A percentile compares a stretch with the other conserved stretches of the same genome.
phyloP scores from a whole-genome alignment of 2,329 filamentous ascomycete species.

The Geosmithia morbida region DNA sequence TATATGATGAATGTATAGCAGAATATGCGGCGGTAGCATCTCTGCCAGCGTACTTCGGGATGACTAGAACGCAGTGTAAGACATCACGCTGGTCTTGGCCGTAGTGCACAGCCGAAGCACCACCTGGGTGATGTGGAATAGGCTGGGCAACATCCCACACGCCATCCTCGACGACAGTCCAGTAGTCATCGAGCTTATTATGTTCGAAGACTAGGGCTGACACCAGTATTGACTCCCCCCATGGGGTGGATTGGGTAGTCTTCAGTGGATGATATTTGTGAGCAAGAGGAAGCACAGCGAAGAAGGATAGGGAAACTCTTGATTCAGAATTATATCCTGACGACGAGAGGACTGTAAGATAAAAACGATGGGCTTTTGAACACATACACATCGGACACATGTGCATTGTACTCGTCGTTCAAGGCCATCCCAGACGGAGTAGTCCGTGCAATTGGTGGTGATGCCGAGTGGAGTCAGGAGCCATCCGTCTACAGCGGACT shows the following conservation, averaged over 20 bases:
- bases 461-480: background rate
- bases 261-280: background rate
- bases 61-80: conserved; percentile 6
- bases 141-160: conserved; percentile 57
- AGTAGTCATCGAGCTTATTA: conserved; percentile 29
- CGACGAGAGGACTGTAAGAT: background rate
- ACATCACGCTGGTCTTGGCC: background rate
- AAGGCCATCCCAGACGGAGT: background rate
- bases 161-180: conserved; percentile 50
- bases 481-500: background rate
- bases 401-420: no score
- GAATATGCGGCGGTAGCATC: conserved; percentile 12
- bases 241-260: background rate
- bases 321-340: no score
- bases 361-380: background rate
- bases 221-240: background rate
- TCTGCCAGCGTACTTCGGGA: conserved; percentile 9
- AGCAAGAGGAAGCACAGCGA: no score
- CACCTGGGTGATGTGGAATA: conserved; percentile 24
- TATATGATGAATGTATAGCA: conserved; percentile 7
- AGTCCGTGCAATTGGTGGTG: background rate
- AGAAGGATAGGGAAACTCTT: no score
- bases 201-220: background rate
- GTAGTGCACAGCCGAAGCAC: conserved; percentile 3
- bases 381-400: no score